Evolutionary conservation across 139 green algal genomes (phyloP).

Genomic region (Chlamydomonas schloesseri): DNA sequence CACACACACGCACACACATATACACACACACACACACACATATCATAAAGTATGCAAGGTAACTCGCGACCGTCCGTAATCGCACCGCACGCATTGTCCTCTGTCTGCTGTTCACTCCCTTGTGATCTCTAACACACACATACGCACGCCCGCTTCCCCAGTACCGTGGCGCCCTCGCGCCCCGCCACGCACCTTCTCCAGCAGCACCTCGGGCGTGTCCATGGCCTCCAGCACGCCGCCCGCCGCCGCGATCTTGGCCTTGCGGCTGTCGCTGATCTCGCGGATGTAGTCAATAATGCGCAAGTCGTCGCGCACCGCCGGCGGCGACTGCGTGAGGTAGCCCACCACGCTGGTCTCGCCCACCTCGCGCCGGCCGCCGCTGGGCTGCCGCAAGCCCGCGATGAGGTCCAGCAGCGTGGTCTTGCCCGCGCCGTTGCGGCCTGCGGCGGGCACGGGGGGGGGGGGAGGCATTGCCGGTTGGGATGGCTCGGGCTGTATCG

Average conservation of each 20-base stretch:
- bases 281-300: conserved; percentile 65
- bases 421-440: conserved; percentile 79
- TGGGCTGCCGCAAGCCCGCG: conserved; percentile 42
- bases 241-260: conserved; percentile 32
- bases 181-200: conserved; percentile 54
- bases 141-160: too few species aligned
- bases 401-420: conserved; percentile 79
- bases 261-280: conserved; percentile 60
- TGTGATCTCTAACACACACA: too few species aligned
- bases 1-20: too few species aligned
- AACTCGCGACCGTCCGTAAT: too few species aligned
- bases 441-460: neutral
- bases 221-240: conserved; percentile 20
- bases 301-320: conserved; percentile 66
- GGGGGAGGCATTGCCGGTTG: neutral
- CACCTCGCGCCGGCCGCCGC: conserved; percentile 45
- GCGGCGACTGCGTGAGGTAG: conserved; percentile 83
- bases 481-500: neutral
- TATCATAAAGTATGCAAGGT: too few species aligned
- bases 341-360: conserved; percentile 78
- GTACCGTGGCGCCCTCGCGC: too few species aligned
- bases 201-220: conserved; percentile 54
- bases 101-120: too few species aligned
- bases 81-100: too few species aligned
- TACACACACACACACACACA: too few species aligned